Evolutionary conservation across 2,329 filamentous ascomycete species (phyloP), one percentile per base, ranked within the genome.

Genomic region (Phialophora chinensis): DNA sequence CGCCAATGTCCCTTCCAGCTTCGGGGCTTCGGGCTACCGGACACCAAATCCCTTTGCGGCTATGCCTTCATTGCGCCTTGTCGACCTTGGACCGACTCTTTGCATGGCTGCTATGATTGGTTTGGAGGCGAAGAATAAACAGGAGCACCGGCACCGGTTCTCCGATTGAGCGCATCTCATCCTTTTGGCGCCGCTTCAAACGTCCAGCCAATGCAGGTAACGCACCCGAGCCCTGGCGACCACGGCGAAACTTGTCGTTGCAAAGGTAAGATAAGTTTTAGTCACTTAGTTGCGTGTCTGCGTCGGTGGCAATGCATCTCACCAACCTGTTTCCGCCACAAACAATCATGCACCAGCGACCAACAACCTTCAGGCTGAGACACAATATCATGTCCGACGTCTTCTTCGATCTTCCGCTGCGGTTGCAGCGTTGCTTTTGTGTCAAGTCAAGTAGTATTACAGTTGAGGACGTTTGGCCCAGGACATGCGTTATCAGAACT

Each of bases 241-340:
- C 29, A 27, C 11, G 23, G 31, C 33, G 29, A 35, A 61, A 11
- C 20, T 53, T 61, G 10, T 42, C 20, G 58, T 27, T 27, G 58
- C 27, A n/a, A 53, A 61, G 58, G 23, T 29, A 53, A 7, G 58
- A 53, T 1, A 31, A 10, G 20, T 20, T 35, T 29, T 11, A 25
- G 17, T 38, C 23, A 29, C 6, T 42, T 31, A 23, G 23, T 35
- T 33, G 14, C 58, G 35, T 35, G 17, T 52, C 35, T 23, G 17
- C 2, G 29, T 60, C 27, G n/a, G 12, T 27, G 50, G 25, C 10
- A 17, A 17, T 53, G 33, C 33, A 35, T 6, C 25, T 49, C 44
- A 20, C 14, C 7, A 10, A 35, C 33, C 33, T 35, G 11, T 35
- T 11, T 12, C 33, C 33, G 33, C 33, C 33, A 35, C 11, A 2